Base-by-base conservation (phyloP, 139 green algal genomes). In the Chlorella sp. region DNA sequence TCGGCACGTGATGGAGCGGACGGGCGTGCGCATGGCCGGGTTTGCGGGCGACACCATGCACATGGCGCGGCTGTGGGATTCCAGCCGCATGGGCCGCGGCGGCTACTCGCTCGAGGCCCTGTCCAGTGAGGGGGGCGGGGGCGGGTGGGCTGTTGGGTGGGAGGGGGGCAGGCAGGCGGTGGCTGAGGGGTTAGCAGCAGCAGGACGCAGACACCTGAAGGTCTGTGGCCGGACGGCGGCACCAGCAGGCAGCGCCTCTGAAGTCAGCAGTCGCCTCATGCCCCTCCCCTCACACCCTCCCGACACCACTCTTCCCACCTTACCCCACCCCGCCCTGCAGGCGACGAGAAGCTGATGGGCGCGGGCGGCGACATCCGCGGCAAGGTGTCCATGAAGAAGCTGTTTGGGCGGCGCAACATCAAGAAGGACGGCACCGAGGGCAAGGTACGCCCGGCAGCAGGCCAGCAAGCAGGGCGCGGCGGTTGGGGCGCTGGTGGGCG, bases 21-120 rank as follows among this genome's bases (percentile, higher is more conserved):
- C 73, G n/a, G 77, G 73, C 20, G 62, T 95, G 40, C 40, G 80
- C 41, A 78, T 90, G 62, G 69, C 40, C 17, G 97, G 96, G 56
- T 98, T 99, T 87, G 88, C 40, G 38, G 97, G 86, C 3, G 97
- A 99, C 92, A 99, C 97, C 1, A 95, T 99, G 92, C 97, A 99
- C 94, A 98, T 99, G 96, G 96, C 97, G n/a, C 91, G 97, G 36
- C 89, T 99, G 80, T 94, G 90, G 78, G 94, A 99, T 73, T 92
- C 94, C 17, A 92, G 87, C 0, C 90, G 96, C 34, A 91, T 86
- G 76, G 85, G 82, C 38, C 92, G 92, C 69, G 92, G 90, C 11
- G 92, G 90, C 3, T 98, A 98, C 87, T 93, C 88, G 20, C 92
- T 98, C 56, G 95, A 95, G 76, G 87, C 85, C 13, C 88, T 97